These are phyloP conservation scores for Cryoendolithus antarcticus DNA, from an alignment of 2,329 filamentous ascomycete species.

Conservation along the genomic window DNA sequence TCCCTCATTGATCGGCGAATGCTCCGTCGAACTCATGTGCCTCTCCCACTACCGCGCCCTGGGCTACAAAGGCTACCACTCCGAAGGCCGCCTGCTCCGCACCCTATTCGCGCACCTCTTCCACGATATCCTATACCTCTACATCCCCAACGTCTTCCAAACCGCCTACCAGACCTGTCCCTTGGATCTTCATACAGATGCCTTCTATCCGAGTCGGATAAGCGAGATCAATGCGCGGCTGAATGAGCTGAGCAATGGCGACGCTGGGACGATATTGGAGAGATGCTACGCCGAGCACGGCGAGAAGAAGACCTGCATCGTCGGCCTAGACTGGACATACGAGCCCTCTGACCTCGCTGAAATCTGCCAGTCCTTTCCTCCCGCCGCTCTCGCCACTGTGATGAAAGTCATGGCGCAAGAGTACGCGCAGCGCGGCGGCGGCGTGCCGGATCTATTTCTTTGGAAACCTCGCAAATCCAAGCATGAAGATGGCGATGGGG, in stretches of 20 bases:
- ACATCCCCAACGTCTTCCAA: slow-evolving; percentile 93
- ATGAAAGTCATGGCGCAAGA: slow-evolving; percentile 95
- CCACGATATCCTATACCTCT: slow-evolving; percentile 83
- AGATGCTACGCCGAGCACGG: slow-evolving; percentile 57
- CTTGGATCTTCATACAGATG: slow-evolving; percentile 82
- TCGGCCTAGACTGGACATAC: slow-evolving; percentile 87
- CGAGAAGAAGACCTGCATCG: slow-evolving; percentile 64
- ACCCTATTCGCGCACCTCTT: slow-evolving; percentile 74
- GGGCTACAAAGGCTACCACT: slow-evolving; percentile 91
- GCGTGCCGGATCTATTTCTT: slow-evolving; percentile 83
- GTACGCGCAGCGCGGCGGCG: slow-evolving; percentile 73
- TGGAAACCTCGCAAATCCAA: slow-evolving; percentile 46
- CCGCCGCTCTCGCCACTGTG: slow-evolving; percentile 66
- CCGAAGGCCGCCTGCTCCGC: slow-evolving; percentile 78
- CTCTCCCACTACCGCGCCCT: slow-evolving; percentile 68
- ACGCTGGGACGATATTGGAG: slow-evolving; percentile 53
- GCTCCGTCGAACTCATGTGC: slow-evolving; percentile 89
- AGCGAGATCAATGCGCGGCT: slow-evolving; percentile 82
- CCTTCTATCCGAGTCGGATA: slow-evolving; percentile 75
- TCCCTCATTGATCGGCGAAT: slow-evolving; percentile 43
- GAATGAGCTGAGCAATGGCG: slow-evolving; percentile 76
- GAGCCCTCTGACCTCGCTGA: slow-evolving; percentile 65
- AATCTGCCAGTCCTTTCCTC: slow-evolving; percentile 64
- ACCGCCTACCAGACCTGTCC: slow-evolving; percentile 91
- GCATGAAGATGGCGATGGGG: slow-evolving; percentile 8